A percentile compares a stretch with the other conserved stretches of the same genome.
Evolutionary conservation across 2,329 filamentous ascomycete species (phyloP).

Genomic region (Aspergillus clavatus): DNA sequence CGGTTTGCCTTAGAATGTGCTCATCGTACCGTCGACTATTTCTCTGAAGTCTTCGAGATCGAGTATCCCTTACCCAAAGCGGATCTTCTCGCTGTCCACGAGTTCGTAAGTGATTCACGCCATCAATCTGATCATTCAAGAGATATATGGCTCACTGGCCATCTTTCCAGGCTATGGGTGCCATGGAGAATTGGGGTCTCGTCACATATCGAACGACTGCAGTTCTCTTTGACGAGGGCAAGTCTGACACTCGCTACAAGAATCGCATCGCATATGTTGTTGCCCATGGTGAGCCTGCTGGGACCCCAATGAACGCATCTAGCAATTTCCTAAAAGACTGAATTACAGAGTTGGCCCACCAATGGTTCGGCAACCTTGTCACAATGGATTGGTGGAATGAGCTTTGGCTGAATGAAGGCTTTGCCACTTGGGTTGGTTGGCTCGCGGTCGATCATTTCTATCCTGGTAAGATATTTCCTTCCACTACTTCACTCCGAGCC

Average conservation of each 20-base stretch:
- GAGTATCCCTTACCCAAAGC: conserved; percentile 92
- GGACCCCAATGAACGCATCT: neutral
- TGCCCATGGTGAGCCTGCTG: conserved; percentile 59
- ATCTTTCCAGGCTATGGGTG: conserved; percentile 50
- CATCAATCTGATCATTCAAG: neutral
- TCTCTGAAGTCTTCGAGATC: conserved; percentile 87
- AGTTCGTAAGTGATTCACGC: conserved; percentile 63
- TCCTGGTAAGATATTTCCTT: conserved; percentile 50
- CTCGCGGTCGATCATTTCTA: conserved; percentile 84
- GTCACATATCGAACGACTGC: conserved; percentile 95
- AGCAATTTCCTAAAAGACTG: conserved; percentile 4
- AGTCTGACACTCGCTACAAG: conserved; percentile 83
- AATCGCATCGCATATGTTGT: conserved; percentile 95
- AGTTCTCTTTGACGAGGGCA: conserved; percentile 90
- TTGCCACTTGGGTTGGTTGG: conserved; percentile 98
- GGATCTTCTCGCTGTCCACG: conserved; percentile 84
- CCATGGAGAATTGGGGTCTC: conserved; percentile 96
- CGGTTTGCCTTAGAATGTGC: conserved; percentile 85
- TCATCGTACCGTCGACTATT: conserved; percentile 90
- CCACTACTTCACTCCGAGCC: neutral
- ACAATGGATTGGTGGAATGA: conserved; percentile 98
- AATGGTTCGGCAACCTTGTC: conserved; percentile 93
- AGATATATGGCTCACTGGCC: neutral
- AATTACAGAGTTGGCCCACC: conserved; percentile 72
- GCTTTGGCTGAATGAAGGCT: conserved; percentile 91